Percentiles rank a stretch among this genome's conserved stretches.
These are phyloP conservation scores for Paramecium caudatum DNA, from an alignment of 73 alveolate species.

Conservation along the genomic window DNA sequence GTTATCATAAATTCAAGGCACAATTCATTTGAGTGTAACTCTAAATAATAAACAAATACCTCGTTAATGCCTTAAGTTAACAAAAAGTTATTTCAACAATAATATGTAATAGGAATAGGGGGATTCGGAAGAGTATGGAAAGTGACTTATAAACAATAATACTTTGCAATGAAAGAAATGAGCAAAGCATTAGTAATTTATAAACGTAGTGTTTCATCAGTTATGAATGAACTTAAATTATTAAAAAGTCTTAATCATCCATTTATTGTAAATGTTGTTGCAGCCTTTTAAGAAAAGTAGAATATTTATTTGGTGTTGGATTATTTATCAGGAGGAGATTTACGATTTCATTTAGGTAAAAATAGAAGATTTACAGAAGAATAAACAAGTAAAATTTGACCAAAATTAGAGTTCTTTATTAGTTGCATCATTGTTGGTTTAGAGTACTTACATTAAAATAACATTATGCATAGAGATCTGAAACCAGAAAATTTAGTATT, in stretches of 20 bases:
- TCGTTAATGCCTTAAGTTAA: constrained; percentile 6
- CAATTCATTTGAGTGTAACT: background rate
- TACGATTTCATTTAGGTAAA: constrained; percentile 82
- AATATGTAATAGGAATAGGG: constrained; percentile 84
- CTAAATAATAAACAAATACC: background rate
- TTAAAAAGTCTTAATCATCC: constrained; percentile 81
- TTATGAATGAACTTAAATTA: constrained; percentile 81
- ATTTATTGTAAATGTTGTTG: constrained; percentile 83
- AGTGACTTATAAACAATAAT: constrained; percentile 79
- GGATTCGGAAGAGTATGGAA: constrained; percentile 92
- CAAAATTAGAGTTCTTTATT: constrained; percentile 70
- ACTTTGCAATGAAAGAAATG: constrained; percentile 85
- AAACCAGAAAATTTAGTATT: constrained; percentile 74
- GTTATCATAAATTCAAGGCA: constrained; percentile 45
- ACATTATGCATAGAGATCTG: constrained; percentile 72
- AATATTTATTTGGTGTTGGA: constrained; percentile 84
- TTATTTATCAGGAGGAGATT: constrained; percentile 85
- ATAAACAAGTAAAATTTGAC: constrained; percentile 81
- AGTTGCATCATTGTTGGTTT: constrained; percentile 67
- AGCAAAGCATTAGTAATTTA: constrained; percentile 81
- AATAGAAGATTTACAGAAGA: constrained; percentile 81
- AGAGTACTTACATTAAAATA: constrained; percentile 63
- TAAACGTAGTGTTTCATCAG: constrained; percentile 83
- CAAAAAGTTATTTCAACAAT: constrained; percentile 57
- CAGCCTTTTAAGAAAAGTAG: constrained; percentile 83